phyloP scores from a whole-genome alignment of 306 rosid genomes.

The Begonia masoniana region DNA sequence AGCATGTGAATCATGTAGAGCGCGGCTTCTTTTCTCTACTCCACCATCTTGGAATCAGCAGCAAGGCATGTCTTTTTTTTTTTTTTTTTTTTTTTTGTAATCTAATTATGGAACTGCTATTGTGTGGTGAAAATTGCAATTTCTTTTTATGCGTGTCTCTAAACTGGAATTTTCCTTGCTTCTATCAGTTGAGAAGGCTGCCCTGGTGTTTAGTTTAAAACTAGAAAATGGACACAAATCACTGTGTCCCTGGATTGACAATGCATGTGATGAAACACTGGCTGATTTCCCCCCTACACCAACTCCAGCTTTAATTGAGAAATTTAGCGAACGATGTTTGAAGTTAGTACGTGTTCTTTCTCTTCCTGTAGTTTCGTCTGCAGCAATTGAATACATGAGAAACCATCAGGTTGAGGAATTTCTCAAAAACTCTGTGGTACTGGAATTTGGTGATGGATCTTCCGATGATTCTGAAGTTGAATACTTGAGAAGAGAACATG shows the following conservation, averaged over 20 bases:
- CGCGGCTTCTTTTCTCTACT: conserved; percentile 65
- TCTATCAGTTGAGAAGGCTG: conserved; percentile 86
- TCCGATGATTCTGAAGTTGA: conserved; percentile 27
- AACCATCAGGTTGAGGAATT: conserved; percentile 50
- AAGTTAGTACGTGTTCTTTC: conserved; percentile 44
- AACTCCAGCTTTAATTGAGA: conserved; percentile 47
- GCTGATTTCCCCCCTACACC: conserved; percentile 65
- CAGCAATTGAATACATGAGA: conserved; percentile 39
- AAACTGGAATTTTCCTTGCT: conserved; percentile 6
- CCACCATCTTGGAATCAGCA: conserved; percentile 86
- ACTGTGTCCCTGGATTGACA: conserved; percentile 91
- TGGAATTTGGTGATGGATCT: conserved; percentile 34
- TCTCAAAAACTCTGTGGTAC: conserved; percentile 37
- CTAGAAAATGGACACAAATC: conserved; percentile 82
- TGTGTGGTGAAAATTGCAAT: not conserved
- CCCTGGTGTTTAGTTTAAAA: conserved; percentile 82
- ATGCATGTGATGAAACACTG: conserved; percentile 69
- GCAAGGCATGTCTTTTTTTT: conserved; percentile 42
- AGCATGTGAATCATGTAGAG: conserved; percentile 77
- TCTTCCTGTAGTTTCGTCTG: conserved; percentile 62
- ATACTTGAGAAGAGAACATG: conserved; percentile 30
- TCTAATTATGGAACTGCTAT: not conserved
- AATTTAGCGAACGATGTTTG: conserved; percentile 50
- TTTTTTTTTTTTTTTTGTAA: too few species aligned
- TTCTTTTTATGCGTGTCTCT: conserved; percentile 10